Evolutionary conservation across 768 basidiomycete species (phyloP).

Genomic region (Auricularia sp.): DNA sequence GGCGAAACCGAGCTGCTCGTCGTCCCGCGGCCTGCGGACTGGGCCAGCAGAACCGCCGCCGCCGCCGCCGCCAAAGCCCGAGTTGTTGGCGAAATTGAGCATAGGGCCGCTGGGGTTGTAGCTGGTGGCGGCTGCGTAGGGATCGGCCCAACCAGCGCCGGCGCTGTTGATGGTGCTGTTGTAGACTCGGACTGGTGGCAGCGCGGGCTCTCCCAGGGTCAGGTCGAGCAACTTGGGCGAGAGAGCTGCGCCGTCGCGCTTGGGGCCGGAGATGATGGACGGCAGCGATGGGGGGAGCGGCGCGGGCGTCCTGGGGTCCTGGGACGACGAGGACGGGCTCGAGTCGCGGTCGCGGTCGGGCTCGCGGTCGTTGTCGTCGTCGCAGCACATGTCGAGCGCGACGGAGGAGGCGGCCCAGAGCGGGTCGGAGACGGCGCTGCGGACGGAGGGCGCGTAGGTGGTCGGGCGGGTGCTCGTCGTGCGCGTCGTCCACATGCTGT

Average conservation of each 20-base stretch:
- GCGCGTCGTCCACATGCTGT: not conserved
- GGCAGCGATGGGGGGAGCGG: not conserved
- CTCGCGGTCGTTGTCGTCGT: not conserved
- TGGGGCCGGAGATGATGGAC: not conserved
- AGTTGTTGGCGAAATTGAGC: not conserved
- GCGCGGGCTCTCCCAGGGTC: not conserved
- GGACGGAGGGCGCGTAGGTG: not conserved
- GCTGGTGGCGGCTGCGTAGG: not conserved
- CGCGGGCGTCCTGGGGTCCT: not conserved
- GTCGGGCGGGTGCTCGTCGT: constrained; percentile 1
- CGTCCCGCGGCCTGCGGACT: not conserved
- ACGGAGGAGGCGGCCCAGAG: not conserved
- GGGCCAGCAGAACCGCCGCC: not conserved
- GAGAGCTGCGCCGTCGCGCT: not conserved
- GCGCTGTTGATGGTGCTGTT: not conserved
- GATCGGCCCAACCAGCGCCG: not conserved
- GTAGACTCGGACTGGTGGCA: not conserved
- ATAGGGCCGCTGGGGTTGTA: not conserved
- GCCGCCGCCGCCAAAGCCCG: not conserved
- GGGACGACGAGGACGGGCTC: not conserved
- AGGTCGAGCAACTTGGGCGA: not conserved
- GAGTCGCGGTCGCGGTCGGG: not conserved
- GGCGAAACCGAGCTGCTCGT: not conserved
- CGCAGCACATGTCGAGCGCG: not conserved
- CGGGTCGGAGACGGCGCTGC: not conserved